Base-by-base conservation (phyloP, 768 basidiomycete genomes). In the Xerocomus spinulosus region DNA sequence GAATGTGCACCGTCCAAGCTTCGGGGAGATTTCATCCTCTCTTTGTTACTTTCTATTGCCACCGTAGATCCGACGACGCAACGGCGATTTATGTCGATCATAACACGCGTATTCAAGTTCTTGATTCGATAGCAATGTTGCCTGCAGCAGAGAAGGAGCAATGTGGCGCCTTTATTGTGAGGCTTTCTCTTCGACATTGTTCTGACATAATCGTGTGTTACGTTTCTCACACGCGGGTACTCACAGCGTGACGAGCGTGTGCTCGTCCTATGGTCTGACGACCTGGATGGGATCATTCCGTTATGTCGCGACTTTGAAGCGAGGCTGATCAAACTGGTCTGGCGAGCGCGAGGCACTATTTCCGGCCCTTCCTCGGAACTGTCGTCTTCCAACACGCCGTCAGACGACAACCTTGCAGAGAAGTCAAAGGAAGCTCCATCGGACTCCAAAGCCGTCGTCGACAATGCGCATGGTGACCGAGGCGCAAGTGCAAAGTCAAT, bases 111-210 rank as follows among this genome's bases (percentile, higher is more conserved):
- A 93, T 94, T 44, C 92, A 94, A 67, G 82, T 94, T 47, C 65
- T 94, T 21, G 84, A 88, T 49, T 79, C 79, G 14, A 80, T 93
- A 55, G 58, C 62, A 44, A 74, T 79, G 48, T 71, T 94, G 34
- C 79, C 84, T 6, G 76, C 78, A 33, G 90, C 90, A 7, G 87
- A 93, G 62, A 93, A 92, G 70, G 91, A 93, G 61, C 91, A 93
- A 58, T 91, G 86, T 42, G 92, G 83, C 17, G 92, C 92, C 12
- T 94, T 94, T 63, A 76, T 92, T 44, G 87, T 85, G 63, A 59
- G 78, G 23, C 34, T 26, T 74, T 37, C 38, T 40, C 26, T 21
- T 42, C 2, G 48, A 14, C 23, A 14, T 40, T 21, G 3, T 36
- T 37, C 38, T 52, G 20, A 47, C 43, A 28, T 30, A 18, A 36